Base-by-base conservation (phyloP, 768 basidiomycete genomes). In the Imleria badia region DNA sequence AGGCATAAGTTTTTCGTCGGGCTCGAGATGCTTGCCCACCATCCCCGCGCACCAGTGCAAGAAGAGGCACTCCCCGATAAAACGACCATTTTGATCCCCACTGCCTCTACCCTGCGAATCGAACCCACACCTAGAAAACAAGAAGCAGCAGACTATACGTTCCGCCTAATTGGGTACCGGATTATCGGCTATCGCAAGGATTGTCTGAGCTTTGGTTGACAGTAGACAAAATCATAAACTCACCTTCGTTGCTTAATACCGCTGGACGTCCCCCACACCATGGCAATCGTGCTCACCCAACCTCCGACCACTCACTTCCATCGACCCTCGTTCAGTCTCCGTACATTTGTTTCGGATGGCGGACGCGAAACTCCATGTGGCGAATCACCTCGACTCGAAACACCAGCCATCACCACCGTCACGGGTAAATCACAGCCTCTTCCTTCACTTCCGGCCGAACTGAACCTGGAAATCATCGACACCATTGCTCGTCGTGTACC, bases 401-500 rank as follows among this genome's bases (percentile, higher is more conserved):
- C 33, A 20, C 39, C 46, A 2, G 46, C 45, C 22, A 13, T 48
- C 40, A 45, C 54, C 23, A 14, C 60, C 52, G 39, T 41, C 34
- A 29, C 46, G 15, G 23, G 34, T 10, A 50, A 52, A 58, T 49
- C 53, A 48, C 58, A 44, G 5, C 10, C 44, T 5, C 55, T 45
- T 48, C 64, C 62, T 31, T 53, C 60, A 17, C 59, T 70, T 33
- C 69, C 69, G 15, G 58, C 66, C 22, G 70, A 72, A 54, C 57
- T 70, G 35, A 66, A 72, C 30, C 62, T 72, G 38, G 59, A 62
- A 35, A 62, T 70, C 52, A 66, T 70, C 36, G 66, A 72, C 26
- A 48, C 53, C 44, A 49, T 70, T n/a, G 58, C 64, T 20, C 39
- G 35, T 48, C 58, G 56, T 31, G 52, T 66, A 22, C 55, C 59